Conservation (phyloP, 495 filamentous ascomycete species). For the Tuber aestivum region DNA sequence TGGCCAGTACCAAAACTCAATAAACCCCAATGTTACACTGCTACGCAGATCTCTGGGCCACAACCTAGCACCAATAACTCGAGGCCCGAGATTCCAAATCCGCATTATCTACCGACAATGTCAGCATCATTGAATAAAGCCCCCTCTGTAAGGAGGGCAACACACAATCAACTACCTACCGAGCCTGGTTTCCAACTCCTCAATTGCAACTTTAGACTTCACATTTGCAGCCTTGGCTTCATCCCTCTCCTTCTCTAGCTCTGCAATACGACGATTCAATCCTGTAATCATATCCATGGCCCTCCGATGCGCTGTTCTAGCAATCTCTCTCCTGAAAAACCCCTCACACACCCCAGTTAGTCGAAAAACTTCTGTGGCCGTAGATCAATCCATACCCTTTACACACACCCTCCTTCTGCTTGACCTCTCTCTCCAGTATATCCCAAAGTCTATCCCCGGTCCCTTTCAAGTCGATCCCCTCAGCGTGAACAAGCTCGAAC, state of each 20-base stretch:
- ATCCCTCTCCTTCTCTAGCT: not conserved
- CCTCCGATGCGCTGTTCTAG: not conserved
- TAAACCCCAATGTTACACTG: not conserved
- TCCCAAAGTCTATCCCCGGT: not conserved
- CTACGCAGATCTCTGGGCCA: not conserved
- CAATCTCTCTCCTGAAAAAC: not conserved
- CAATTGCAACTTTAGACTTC: not conserved
- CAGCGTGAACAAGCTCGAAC: not conserved
- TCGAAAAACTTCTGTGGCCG: not conserved
- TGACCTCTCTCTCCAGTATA: not conserved
- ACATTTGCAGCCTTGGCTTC: not conserved
- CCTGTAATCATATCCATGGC: not conserved
- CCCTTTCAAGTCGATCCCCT: not conserved
- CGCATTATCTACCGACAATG: not conserved
- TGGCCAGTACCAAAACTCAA: not conserved
- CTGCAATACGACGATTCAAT: not conserved
- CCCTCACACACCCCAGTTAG: not conserved
- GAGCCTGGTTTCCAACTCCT: not conserved
- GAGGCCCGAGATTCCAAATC: not conserved
- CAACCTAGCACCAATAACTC: not conserved
- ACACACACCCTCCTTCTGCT: not conserved
- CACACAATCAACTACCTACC: not conserved
- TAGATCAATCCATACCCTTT: not conserved
- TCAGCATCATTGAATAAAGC: not conserved
- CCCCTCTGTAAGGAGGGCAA: not conserved